Evolutionary conservation across 805 yeast genomes (phyloP), one percentile per base, ranked within the genome.

Genomic region (Ascoidea asiatica): DNA sequence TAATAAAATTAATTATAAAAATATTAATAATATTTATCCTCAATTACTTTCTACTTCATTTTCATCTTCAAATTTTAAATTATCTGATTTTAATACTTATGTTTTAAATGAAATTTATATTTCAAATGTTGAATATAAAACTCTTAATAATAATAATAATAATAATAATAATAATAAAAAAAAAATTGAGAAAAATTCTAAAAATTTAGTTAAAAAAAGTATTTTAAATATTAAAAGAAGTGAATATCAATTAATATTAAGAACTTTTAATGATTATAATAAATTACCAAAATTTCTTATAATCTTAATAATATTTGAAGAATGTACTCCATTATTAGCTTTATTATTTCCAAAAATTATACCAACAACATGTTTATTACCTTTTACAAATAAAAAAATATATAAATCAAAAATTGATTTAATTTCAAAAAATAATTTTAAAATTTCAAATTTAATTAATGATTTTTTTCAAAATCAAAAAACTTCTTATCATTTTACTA

Each of bases 341-440:
- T 73, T 67, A 44, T 55, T 64, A 4, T 54, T 75, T 42, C 84
- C 84, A 0, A 73, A 71, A 48, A 53, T 77, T 4, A 69, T 78
- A 1, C 80, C 82, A 7, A 69, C 69, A 61, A 76, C 81, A 8
- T 77, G 82, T 56, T 62, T 73, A 7, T 61, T 75, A 29, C 80
- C 81, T 1, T 23, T 23, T 11, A 23, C 11, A 7, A 6, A 23
- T 7, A 23, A 11, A 23, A 23, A 23, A 11, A 23, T 11, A 6
- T 23, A 23, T 23, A 6, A 7, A 23, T 7, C 6, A 7, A 23
- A 23, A 23, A n/a, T n/a, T n/a, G n/a, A n/a, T n/a, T 23, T 7
- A 7, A 23, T 6, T 6, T 23, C 33, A 23, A 23, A 23, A 6
- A 23, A 23, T 11, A 6, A 23, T 11, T 7, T 11, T 7, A 11